phyloP scores from a whole-genome alignment of 352 stramenopile species.

The Phytopythium oedochilum region DNA sequence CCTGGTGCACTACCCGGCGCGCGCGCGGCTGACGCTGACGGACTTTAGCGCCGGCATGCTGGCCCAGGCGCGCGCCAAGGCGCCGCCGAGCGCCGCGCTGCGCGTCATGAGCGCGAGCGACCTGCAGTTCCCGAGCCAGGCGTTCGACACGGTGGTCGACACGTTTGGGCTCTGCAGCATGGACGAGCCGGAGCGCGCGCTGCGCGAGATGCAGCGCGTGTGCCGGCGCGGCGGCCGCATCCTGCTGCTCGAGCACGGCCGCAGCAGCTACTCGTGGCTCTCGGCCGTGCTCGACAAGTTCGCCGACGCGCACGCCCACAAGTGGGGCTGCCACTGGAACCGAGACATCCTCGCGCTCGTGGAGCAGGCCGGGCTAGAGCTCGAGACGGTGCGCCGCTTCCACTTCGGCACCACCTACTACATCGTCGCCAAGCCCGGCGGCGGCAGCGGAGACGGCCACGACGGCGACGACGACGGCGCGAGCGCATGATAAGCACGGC shows the following conservation, averaged over 20 bases:
- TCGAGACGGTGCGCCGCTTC: conserved; percentile 87
- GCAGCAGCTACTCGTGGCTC: conserved; percentile 87
- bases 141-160: conserved; percentile 95
- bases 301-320: conserved; percentile 86
- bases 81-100: conserved; percentile 24
- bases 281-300: conserved; percentile 92
- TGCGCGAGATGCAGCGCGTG: conserved; percentile 93
- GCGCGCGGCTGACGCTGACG: conserved; percentile 48
- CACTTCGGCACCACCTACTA: conserved; percentile 96
- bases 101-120: conserved; percentile 54
- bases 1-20: conserved; percentile 81
- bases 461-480: neutral
- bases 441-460: neutral
- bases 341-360: conserved; percentile 91
- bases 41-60: conserved; percentile 80
- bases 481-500: neutral
- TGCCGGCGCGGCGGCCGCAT: conserved; percentile 86
- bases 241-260: conserved; percentile 94
- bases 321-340: conserved; percentile 97
- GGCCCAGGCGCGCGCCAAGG: conserved; percentile 23
- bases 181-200: conserved; percentile 88
- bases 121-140: conserved; percentile 60
- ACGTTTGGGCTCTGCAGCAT: conserved; percentile 96
- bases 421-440: conserved; percentile 58
- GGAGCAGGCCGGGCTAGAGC: conserved; percentile 68